These are phyloP conservation scores for Danielozyma ontarioensis DNA, from an alignment of 805 yeast species.

Conservation along the genomic window DNA sequence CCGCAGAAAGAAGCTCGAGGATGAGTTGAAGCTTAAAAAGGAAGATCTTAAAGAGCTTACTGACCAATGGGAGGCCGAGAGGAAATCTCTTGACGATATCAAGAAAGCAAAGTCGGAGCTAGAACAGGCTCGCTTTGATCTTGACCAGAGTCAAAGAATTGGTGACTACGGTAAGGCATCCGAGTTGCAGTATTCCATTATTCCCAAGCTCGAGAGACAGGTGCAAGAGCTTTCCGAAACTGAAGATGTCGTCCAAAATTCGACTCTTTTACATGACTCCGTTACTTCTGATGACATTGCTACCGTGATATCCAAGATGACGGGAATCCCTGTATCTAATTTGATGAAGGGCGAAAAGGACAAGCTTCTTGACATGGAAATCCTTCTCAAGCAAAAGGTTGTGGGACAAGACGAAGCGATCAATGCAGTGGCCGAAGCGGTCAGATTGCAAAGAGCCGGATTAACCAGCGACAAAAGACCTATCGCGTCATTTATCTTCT, in stretches of 20 bases:
- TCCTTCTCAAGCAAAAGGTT: constrained; percentile 67
- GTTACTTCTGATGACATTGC: constrained; percentile 95
- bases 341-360: constrained; percentile 94
- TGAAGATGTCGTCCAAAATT: constrained; percentile 24
- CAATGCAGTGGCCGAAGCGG: constrained; percentile 85
- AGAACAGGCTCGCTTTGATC: constrained; percentile 77
- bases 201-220: constrained; percentile 70
- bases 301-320: constrained; percentile 84
- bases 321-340: constrained; percentile 91
- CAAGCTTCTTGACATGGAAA: constrained; percentile 82
- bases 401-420: constrained; percentile 97
- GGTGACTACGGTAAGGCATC: constrained; percentile 89
- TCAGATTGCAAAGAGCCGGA: constrained; percentile 94
- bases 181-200: constrained; percentile 78
- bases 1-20: constrained; percentile 68
- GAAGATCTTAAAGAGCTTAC: constrained; percentile 69
- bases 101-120: constrained; percentile 76
- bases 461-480: constrained; percentile 92
- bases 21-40: constrained; percentile 56
- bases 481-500: constrained; percentile 91
- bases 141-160: constrained; percentile 76
- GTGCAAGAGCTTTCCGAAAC: constrained; percentile 43
- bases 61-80: constrained; percentile 82
- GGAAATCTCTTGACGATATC: constrained; percentile 65
- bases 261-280: constrained; percentile 70